Evolutionary conservation across 768 basidiomycete genomes (phyloP), one percentile per base, ranked within the genome.

Genomic region (Amyloporia xantha): DNA sequence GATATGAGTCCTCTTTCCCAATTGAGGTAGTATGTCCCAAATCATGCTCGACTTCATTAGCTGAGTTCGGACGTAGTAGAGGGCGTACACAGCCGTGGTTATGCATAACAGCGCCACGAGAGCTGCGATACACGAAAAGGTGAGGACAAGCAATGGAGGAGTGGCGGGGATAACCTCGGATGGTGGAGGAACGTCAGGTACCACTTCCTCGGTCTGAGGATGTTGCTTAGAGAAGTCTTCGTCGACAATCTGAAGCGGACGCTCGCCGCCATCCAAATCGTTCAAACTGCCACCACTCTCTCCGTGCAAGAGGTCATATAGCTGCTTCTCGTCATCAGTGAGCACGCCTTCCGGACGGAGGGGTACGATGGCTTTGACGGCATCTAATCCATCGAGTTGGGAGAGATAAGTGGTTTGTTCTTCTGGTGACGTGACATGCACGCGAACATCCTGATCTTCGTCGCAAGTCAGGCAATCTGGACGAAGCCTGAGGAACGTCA

Each of bases 331-430:
- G 23, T 65, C 63, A 17, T 60, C 52, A 27, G 63, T 50, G 21
- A 47, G 51, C 15, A 47, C 52, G 37, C 23, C 53, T 41, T 46
- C 48, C 28, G 58, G 42, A 49, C 54, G 54, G 41, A 61, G 60
- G 37, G 58, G 68, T 17, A 67, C 57, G 41, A 63, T 40, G n/a
- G 61, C 62, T 47, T 62, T 64, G 38, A 63, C 51, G 26, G 59
- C 58, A 39, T 62, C 62, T 43, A 62, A 48, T 23, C 50, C 54
- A 17, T 56, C 58, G 27, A 64, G 58, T 38, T 60, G 52, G 21
- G 66, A 59, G 49, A 67, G 59, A 25, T 62, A 54, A 30, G 57
- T 62, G 28, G 59, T 56, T 42, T 66, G 67, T 20, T 66, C 59
- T 40, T 66, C 59, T 25, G 59, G 44, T 28, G 59, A 62, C 33